These are phyloP conservation scores for Candida tallmaniae DNA, from an alignment of 805 yeast genomes.

Conservation along the genomic window DNA sequence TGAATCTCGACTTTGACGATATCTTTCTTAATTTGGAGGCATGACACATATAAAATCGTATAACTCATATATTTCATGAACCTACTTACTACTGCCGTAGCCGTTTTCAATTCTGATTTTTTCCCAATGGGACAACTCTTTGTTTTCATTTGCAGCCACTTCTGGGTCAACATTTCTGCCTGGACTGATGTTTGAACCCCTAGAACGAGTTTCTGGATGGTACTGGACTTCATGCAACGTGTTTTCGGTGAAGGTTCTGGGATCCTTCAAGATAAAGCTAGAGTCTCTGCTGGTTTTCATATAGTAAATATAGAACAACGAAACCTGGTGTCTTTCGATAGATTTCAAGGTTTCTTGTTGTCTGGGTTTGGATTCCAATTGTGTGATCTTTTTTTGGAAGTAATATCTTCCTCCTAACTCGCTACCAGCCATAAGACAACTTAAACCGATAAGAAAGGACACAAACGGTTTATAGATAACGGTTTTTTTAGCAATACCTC, in stretches of 20 bases:
- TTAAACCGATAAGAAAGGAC: conserved; percentile 28
- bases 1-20: too few relatives aligned
- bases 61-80: background rate
- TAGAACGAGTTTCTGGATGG: conserved; percentile 12
- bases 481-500: conserved; percentile 1
- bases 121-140: conserved; percentile 25
- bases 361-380: conserved; percentile 12
- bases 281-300: conserved; percentile 48
- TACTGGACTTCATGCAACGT: conserved; percentile 27
- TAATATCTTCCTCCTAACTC: conserved; percentile 21
- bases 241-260: conserved; percentile 31
- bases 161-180: conserved; percentile 3
- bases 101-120: conserved; percentile 28
- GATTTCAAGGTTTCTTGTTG: conserved; percentile 29
- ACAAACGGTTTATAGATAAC: conserved; percentile 27
- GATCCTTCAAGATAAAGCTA: conserved; percentile 51
- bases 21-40: too few relatives aligned
- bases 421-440: conserved; percentile 20
- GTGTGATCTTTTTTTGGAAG: conserved; percentile 17
- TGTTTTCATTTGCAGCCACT: conserved; percentile 2
- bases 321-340: conserved; percentile 32
- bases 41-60: background rate
- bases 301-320: conserved; percentile 44
- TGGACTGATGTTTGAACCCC: background rate
- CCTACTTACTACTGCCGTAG: conserved; percentile 1